Conservation (phyloP, 768 basidiomycete species). For the Glaciozyma martinii region DNA sequence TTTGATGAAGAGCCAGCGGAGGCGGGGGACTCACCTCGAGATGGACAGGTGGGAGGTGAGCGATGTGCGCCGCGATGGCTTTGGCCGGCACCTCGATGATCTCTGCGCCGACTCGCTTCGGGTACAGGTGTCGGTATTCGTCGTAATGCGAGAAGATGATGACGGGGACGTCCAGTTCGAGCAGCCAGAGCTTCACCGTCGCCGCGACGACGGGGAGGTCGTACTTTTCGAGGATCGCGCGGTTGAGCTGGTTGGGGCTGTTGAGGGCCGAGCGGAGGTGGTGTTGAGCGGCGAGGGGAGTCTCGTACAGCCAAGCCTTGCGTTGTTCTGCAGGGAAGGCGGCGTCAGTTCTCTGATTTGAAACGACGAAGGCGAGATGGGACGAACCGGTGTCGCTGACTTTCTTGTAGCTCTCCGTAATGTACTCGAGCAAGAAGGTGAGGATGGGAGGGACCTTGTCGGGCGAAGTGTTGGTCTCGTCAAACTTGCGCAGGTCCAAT, state of each 20-base stretch:
- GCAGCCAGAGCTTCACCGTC: conserved; percentile 73
- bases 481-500: conserved; percentile 25
- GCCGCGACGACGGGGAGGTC: conserved; percentile 81
- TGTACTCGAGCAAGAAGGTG: conserved; percentile 53
- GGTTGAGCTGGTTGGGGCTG: conserved; percentile 6
- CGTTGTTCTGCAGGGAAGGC: conserved; percentile 54
- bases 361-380: background rate
- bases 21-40: conserved; percentile 13
- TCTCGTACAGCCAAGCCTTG: conserved; percentile 91
- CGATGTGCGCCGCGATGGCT: conserved; percentile 1
- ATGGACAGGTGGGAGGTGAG: conserved; percentile 17
- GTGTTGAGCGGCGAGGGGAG: conserved; percentile 67
- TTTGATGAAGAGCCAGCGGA: conserved; percentile 52
- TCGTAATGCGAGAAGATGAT: conserved; percentile 85
- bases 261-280: conserved; percentile 45
- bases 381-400: conserved; percentile 57
- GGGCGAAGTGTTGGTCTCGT: conserved; percentile 41
- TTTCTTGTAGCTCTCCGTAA: conserved; percentile 56
- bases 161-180: conserved; percentile 86
- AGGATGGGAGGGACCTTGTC: conserved; percentile 63
- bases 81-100: conserved; percentile 5
- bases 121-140: conserved; percentile 78
- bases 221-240: conserved; percentile 58
- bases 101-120: conserved; percentile 37
- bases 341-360: background rate